Base-by-base conservation (phyloP, 768 basidiomycete species). In the Boletus patriciae region DNA sequence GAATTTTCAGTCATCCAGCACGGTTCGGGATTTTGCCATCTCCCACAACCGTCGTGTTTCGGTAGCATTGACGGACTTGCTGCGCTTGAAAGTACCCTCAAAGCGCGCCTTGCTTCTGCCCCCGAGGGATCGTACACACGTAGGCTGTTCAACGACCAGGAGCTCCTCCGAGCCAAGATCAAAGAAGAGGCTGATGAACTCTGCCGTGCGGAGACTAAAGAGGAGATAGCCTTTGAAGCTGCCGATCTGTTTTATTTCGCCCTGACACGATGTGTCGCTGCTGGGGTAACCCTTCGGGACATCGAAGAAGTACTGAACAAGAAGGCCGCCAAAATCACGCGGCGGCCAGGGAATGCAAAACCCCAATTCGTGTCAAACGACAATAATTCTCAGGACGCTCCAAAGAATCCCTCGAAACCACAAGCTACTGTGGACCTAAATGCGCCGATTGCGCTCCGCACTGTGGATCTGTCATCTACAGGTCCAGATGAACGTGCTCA, bases 151-250 rank as follows among this genome's bases (percentile, higher is more conserved):
- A 78, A 81, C 42, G 92, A 98, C 68, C 75, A 87, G 6, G 81
- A 80, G 45, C 79, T 99, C n/a, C 77, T 98, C 44, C 83, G 80
- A 45, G 88, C 94, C 50, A 99, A 99, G 78, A 94, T 99, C 61
- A 92, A 90, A 86, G 97, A 99, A 73, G 97, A 99, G 71, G 97
- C 97, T 0, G 92, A 96, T 64, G 97, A 99, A 72, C 81, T 99
- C n/a, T 96, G 94, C 69, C 79, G 80, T 18, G 92, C 92, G 23
- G 77, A 84, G 62, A 83, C 84, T 2, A 83, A 83, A 66, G 85
- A 90, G 46, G 92, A 98, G 31, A 77, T 97, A 16, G 90, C 94
- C 2, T 96, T 95, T 59, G 97, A 99, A 73, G 92, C 94, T 8
- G 96, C 95, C 1, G 97, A 99, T 74, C 77, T 99, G 23, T 66